A percentile compares a stretch with the other conserved stretches of the same genome.
phyloP scores from a whole-genome alignment of 148 eudicot genomes.

The Rhododendron ovatum region DNA sequence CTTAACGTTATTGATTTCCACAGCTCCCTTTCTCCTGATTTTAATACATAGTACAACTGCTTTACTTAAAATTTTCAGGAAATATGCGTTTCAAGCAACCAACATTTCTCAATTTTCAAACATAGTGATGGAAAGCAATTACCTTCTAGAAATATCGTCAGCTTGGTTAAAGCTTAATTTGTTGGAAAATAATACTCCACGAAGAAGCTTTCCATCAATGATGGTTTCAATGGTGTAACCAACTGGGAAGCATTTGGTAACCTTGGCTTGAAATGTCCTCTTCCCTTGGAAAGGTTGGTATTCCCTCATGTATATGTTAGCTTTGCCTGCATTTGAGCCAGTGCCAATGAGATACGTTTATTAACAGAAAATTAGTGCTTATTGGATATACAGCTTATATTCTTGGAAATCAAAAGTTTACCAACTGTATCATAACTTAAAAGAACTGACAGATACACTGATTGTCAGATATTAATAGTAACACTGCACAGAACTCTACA shows the following conservation, averaged over 20 bases:
- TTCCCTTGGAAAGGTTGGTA: constrained; percentile 65
- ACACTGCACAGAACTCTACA: not conserved
- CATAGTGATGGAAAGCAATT: not conserved
- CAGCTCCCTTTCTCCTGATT: constrained; percentile 43
- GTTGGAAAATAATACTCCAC: constrained; percentile 75
- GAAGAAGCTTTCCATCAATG: constrained; percentile 84
- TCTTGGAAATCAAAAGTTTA: not conserved
- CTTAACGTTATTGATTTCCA: constrained; percentile 23
- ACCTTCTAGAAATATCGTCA: constrained; percentile 42
- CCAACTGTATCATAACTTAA: not conserved
- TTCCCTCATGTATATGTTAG: constrained; percentile 52
- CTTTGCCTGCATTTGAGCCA: constrained; percentile 46
- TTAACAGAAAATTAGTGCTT: not conserved
- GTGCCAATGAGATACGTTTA: not conserved
- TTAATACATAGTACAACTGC: not conserved
- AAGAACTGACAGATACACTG: not conserved
- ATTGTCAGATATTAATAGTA: not conserved
- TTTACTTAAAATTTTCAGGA: not conserved
- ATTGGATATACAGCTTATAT: constrained; percentile 3
- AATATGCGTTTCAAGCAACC: not conserved
- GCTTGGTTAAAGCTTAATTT: constrained; percentile 23
- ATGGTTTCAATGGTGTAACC: constrained; percentile 73
- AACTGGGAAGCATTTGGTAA: constrained; percentile 48
- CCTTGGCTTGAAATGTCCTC: constrained; percentile 85
- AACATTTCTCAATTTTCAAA: not conserved